Base-by-base conservation (phyloP, 1,139 yeast species). In the Casaregolazyma suthepensis region DNA sequence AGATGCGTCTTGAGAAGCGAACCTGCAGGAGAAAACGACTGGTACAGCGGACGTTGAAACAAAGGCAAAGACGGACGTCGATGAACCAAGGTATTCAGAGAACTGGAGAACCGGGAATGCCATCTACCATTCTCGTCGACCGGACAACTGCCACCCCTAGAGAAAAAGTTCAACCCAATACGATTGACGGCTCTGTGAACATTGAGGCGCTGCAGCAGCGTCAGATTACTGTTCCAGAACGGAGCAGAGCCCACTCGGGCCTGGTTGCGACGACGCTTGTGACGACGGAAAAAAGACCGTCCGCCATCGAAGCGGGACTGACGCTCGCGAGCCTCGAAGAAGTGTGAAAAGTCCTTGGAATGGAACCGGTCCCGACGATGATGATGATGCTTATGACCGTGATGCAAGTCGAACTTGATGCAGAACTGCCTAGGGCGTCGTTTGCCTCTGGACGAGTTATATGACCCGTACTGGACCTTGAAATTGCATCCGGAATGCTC, bases 171-270 rank as follows among this genome's bases (percentile, higher is more conserved):
- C 50, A 47, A 19, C 3, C 50, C 50, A 9, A 26, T 47, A 15
- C 50, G 44, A 47, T 40, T 40, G n/a, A 23, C 44, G 12, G 45
- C 18, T 17, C 23, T 17, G 38, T 40, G 22, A 17, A 47, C 44
- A 31, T 43, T 47, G 5, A 37, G 40, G 12, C 29, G 40, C 22
- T 20, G 43, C 13, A 29, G 20, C 45, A 47, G 20, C 13, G 26
- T 45, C 29, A 42, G 9, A 26, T 50, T 50, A 40, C 37, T 18
- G 12, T 38, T 45, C 52, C 52, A 50, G 29, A 50, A 50, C 29
- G 42, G 48, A 38, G 40, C 43, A 5, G 37, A 17, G 48, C 37
- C 20, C 38, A 22, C 31, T 5, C 31, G 37, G n/a, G 22, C 18
- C 2, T 20, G 37, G n/a, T n/a, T 45, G 3, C 35, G 31, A 23